Percentiles rank a stretch among this genome's conserved stretches.
These are phyloP conservation scores for Marchantia paleacea DNA, from an alignment of 225 moss, liverwort and hornwort species.

Conservation along the genomic window DNA sequence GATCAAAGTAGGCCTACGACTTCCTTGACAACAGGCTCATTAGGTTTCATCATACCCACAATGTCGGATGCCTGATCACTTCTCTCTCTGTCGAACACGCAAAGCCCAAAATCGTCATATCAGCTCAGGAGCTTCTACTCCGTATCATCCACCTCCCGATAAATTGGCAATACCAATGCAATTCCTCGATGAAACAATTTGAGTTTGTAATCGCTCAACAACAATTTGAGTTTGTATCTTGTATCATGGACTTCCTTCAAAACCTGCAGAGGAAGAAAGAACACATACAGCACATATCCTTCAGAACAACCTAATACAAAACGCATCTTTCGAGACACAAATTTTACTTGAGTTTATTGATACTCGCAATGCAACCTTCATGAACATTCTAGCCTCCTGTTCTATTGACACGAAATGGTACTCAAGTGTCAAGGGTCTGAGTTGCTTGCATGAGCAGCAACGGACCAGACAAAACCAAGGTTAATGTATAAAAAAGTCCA, in stretches of 20 bases:
- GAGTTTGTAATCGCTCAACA: not conserved
- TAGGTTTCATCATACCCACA: not conserved
- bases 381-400: no score
- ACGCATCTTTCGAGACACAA: not conserved
- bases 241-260: not conserved
- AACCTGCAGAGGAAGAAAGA: not conserved
- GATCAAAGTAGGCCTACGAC: not conserved
- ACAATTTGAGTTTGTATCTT: no score
- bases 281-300: not conserved
- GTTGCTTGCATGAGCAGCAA: not conserved
- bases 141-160: not conserved
- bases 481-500: not conserved
- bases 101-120: not conserved
- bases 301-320: not conserved
- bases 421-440: not conserved
- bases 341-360: not conserved
- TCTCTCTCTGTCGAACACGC: not conserved
- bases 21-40: not conserved
- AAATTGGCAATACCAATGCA: not conserved
- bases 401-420: not conserved
- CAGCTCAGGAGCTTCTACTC: not conserved
- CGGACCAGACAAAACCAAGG: not conserved
- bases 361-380: not conserved
- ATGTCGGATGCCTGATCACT: not conserved
- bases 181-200: not conserved